phyloP scores from a whole-genome alignment of 139 green algal species.

The Tetraselmis striata region DNA sequence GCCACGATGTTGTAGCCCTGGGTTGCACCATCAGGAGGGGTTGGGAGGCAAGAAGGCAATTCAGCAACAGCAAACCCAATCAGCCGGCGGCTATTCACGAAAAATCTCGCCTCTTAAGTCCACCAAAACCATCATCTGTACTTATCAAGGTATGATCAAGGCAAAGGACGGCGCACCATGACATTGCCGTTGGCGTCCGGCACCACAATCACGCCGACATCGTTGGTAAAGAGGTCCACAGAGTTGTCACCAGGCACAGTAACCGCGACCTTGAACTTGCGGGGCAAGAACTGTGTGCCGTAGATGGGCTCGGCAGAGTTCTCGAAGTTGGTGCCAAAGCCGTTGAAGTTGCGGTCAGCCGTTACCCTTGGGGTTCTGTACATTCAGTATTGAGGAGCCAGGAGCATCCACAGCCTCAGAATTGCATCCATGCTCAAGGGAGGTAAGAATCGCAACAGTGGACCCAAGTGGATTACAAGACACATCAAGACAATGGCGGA shows the following conservation, averaged over 20 bases:
- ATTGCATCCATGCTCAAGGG: too few relatives aligned
- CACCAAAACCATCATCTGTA: slow-evolving; percentile 1
- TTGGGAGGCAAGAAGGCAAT: too few relatives aligned
- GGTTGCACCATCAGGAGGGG: too few relatives aligned
- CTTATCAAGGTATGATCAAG: too few relatives aligned
- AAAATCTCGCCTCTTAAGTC: too few relatives aligned
- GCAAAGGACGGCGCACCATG: slow-evolving; percentile 5
- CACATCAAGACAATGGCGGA: too few relatives aligned
- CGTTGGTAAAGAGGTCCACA: slow-evolving; percentile 97
- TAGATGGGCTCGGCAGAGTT: slow-evolving; percentile 95
- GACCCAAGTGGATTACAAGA: too few relatives aligned
- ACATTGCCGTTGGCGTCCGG: slow-evolving; percentile 55
- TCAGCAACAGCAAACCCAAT: too few relatives aligned
- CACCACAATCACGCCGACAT: slow-evolving; percentile 86
- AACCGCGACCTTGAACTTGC: slow-evolving; percentile 97
- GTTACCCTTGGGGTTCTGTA: slow-evolving; percentile 82
- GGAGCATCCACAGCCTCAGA: too few relatives aligned
- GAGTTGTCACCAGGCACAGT: slow-evolving; percentile 90
- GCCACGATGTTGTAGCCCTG: slow-evolving; percentile 88
- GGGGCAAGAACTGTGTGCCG: slow-evolving; percentile 86
- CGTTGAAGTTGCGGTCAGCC: slow-evolving; percentile 76
- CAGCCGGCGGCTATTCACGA: too few relatives aligned
- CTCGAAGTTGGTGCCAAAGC: slow-evolving; percentile 93
- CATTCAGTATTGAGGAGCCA: too few relatives aligned
- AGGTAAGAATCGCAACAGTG: too few relatives aligned